phyloP scores from a whole-genome alignment of 2,329 filamentous ascomycete genomes.

The Xylariaceae sp. region DNA sequence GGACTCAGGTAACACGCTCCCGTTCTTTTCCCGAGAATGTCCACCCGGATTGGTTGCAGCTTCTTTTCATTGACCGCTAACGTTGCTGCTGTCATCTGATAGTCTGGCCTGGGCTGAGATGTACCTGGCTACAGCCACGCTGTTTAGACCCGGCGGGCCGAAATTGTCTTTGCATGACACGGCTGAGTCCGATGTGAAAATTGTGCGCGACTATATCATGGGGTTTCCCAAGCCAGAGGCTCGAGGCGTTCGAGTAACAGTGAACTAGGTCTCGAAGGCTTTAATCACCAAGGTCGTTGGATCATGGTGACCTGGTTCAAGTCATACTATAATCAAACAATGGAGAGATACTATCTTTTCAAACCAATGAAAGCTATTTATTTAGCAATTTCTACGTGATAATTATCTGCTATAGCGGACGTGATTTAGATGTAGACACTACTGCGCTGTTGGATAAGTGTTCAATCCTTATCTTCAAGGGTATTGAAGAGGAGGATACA shows the following conservation, averaged over 20 bases:
- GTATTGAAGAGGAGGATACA: background rate
- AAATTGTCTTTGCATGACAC: background rate
- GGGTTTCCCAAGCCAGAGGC: background rate
- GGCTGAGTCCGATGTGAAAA: background rate
- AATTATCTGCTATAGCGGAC: background rate
- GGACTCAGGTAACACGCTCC: background rate
- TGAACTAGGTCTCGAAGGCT: background rate
- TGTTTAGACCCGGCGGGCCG: background rate
- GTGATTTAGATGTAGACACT: background rate
- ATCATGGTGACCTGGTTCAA: background rate
- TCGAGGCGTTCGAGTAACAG: background rate
- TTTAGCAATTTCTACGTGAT: background rate
- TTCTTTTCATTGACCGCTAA: background rate
- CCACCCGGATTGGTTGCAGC: background rate
- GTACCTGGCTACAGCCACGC: background rate
- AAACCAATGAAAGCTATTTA: no score
- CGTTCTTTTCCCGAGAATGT: background rate
- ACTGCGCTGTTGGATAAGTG: background rate
- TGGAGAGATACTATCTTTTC: background rate
- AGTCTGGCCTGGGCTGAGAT: slow-evolving; percentile 2
- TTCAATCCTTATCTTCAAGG: background rate
- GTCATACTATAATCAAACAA: background rate
- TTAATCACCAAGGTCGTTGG: background rate
- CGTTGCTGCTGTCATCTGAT: background rate
- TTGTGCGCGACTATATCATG: slow-evolving; percentile 1